phyloP scores from a whole-genome alignment of 2,329 filamentous ascomycete species.

The Samsoniella hepiali region DNA sequence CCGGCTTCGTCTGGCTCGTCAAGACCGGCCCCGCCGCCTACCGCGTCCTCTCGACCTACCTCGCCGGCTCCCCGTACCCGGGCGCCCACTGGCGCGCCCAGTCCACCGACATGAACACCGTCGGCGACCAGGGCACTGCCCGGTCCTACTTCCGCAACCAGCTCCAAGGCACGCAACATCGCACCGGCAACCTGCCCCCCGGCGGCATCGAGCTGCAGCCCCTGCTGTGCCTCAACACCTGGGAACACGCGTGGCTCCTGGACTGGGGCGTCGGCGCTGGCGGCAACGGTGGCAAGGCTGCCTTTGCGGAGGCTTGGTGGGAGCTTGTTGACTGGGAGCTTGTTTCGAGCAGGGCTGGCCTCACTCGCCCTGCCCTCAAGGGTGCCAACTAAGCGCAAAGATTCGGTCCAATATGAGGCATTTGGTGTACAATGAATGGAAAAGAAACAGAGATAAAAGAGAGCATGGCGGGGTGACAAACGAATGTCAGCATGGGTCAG shows the following conservation, averaged over 20 bases:
- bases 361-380: slow-evolving; percentile 36
- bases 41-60: slow-evolving; percentile 82
- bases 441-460: neutral
- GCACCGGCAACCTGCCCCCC: slow-evolving; percentile 47
- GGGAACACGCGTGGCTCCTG: slow-evolving; percentile 88
- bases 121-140: slow-evolving; percentile 39
- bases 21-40: slow-evolving; percentile 48
- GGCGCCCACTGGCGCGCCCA: slow-evolving; percentile 78
- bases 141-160: slow-evolving; percentile 40
- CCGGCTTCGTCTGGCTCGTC: slow-evolving; percentile 95
- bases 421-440: neutral
- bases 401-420: neutral
- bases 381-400: slow-evolving; percentile 16
- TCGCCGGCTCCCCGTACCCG: slow-evolving; percentile 84
- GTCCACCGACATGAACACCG: slow-evolving; percentile 66
- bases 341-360: slow-evolving; percentile 49
- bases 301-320: slow-evolving; percentile 84
- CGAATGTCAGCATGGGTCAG: neutral
- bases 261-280: slow-evolving; percentile 64
- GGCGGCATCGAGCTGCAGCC: slow-evolving; percentile 69
- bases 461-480: neutral
- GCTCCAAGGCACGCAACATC: slow-evolving; percentile 26
- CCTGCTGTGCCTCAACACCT: slow-evolving; percentile 88
- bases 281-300: slow-evolving; percentile 68
- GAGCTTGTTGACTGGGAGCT: slow-evolving; percentile 77